Evolutionary conservation across 176 grass and related monocot species (phyloP).

Genomic region (Avena sativa): DNA sequence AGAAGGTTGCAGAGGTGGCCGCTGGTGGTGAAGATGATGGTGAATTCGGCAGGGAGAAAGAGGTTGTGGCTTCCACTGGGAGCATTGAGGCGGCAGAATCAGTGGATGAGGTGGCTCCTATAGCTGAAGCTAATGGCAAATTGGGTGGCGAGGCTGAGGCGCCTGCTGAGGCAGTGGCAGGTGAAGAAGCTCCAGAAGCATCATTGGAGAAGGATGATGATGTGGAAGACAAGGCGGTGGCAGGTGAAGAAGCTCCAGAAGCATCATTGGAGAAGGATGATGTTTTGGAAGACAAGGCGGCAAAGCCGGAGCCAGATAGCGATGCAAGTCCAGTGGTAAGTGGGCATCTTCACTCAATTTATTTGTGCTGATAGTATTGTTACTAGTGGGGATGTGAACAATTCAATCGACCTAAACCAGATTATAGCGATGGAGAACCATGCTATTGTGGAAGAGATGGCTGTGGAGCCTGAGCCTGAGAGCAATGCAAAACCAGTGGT

Average conservation of each 20-base stretch:
- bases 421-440: slow-evolving; percentile 25
- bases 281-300: slow-evolving; percentile 4
- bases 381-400: slow-evolving; percentile 32
- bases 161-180: neutral
- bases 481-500: neutral
- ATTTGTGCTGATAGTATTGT: slow-evolving; percentile 31
- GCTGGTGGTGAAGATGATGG: slow-evolving; percentile 23
- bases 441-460: neutral
- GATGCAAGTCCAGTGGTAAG: slow-evolving; percentile 38
- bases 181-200: slow-evolving; percentile 14
- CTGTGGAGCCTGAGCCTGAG: neutral
- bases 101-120: slow-evolving; percentile 11
- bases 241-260: slow-evolving; percentile 8
- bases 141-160: slow-evolving; percentile 20
- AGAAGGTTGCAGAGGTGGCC: slow-evolving; percentile 1
- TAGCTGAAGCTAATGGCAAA: slow-evolving; percentile 35
- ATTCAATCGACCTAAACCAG: slow-evolving; percentile 26
- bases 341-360: slow-evolving; percentile 25
- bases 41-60: neutral
- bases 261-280: slow-evolving; percentile 38
- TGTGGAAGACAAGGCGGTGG: neutral
- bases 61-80: neutral
- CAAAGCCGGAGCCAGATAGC: slow-evolving; percentile 11
- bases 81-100: neutral
- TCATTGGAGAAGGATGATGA: slow-evolving; percentile 39